Base-by-base conservation (phyloP, 2,329 filamentous ascomycete genomes). In the Pyrenochaeta sp. region DNA sequence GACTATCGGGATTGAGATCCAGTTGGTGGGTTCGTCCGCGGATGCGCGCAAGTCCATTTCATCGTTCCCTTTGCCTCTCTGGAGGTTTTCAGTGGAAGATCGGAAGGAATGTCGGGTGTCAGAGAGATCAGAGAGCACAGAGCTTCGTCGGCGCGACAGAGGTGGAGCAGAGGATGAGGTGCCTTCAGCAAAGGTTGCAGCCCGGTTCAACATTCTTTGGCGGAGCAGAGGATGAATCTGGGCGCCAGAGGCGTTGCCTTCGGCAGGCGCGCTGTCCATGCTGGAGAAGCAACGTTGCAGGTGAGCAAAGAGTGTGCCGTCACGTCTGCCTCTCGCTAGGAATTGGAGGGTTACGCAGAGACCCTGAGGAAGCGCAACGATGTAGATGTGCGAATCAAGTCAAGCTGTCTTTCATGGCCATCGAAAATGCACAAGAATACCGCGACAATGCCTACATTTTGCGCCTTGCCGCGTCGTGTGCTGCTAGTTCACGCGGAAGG, bases 1-100 rank as follows among this genome's bases (percentile, higher is more conserved):
- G 0, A 84, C 86, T 22, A 97, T 75, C 1, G 93, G 91, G n/a
- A 89, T 77, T 2, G 85, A 89, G 49, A 94, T 86, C 82, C 90
- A 90, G 48, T 85, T 79, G 1, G 88, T 87, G 39, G 82, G 77
- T 24, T 86, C 83, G 11, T 76, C 69, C 60, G 18, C 72, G 45
- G 19, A 77, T 53, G 26, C 72, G 41, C 60, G 32, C 27, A 38
- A 48, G n/a, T 63, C 58, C 53, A 60, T 59, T 4, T 63, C 58
- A 48, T 57, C 51, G n/a, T 50, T 66, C 18, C n/a, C 69, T 17
- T 32, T 27, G 26, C 77, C 78, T 19, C 83, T 75, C 6, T 93
- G 74, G 18, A 94, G 75, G 54, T 89, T 84, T 59, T 89, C 85
- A 0, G 86, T 87, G 14, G 87, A 88, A 2, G 82, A 82, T 32